Evolutionary conservation across 371 early-diverging fungal species (phyloP), one percentile per base, ranked within the genome.

Genomic region (Mucor piriformis): DNA sequence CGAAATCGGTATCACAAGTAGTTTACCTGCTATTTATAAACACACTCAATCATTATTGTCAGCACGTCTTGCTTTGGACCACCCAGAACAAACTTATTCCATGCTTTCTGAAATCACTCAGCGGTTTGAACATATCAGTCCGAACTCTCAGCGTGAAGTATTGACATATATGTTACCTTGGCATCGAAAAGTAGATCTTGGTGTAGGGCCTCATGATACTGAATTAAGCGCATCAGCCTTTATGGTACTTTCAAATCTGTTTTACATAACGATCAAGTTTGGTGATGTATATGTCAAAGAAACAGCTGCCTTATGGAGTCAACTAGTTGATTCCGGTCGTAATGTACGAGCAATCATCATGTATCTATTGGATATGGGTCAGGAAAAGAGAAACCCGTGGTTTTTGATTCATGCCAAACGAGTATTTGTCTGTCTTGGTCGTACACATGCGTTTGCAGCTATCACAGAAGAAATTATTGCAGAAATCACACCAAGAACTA

Each of bases 151-250:
- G 37, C 84, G 89, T 8, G 88, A 89, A 56, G 85, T 95, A 23
- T 72, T 95, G 40, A 69, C 70, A 12, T 85, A 91, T n/a, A 75
- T 94, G 70, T 64, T 87, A 3, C 95, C 97, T 0, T 97, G 97
- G 97, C 73, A 94, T 33, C 79, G 87, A 23, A 93, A 92, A 54
- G 76, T 95, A 0, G 86, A 88, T 50, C 71, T 93, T 33, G 61
- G 66, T 0, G 73, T 84, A 13, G 87, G 79, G 1, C 67, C 76
- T 0, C 50, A 74, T 10, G 79, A 81, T 16, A 73, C 74, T 0
- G 85, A 78, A 42, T 69, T 80, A 24, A 82, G 83, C 40, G 69
- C 77, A 0, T 78, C 79, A n/a, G 85, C 87, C 13, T 79, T 78
- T 71, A 77, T 89, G 51, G 83, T 95, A 12, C 72, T 96, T 15